phyloP scores from a whole-genome alignment of 768 basidiomycete genomes.

The Serendipita indica region DNA sequence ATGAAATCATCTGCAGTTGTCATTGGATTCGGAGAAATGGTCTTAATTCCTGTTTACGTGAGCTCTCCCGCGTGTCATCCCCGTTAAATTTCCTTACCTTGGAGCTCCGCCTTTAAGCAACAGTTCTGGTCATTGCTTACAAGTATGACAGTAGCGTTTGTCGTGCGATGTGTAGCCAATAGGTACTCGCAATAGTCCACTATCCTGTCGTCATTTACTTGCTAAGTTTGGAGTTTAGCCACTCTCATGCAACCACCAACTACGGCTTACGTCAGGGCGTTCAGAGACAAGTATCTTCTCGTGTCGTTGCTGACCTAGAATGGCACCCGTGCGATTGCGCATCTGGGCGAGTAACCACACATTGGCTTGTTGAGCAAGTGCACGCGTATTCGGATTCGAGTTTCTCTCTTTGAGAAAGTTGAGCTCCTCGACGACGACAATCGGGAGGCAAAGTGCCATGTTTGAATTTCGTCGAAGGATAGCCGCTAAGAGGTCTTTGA shows the following conservation, averaged over 20 bases:
- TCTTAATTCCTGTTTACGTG: constrained; percentile 2
- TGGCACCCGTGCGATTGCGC: constrained; percentile 31
- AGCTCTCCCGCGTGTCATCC: neutral
- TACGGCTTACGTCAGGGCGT: constrained; percentile 29
- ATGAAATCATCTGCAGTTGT: constrained; percentile 5
- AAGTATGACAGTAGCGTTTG: constrained; percentile 36
- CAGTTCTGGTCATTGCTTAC: constrained; percentile 60
- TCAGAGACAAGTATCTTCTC: constrained; percentile 49
- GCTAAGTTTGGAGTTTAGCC: constrained; percentile 23
- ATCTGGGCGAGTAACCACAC: constrained; percentile 51
- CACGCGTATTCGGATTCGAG: constrained; percentile 23
- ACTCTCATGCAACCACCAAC: constrained; percentile 5
- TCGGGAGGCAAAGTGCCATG: constrained; percentile 54
- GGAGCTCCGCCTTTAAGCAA: constrained; percentile 35
- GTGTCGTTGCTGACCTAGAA: constrained; percentile 49
- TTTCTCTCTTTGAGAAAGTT: constrained; percentile 29
- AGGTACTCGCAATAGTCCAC: constrained; percentile 64
- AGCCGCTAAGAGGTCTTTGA: constrained; percentile 51
- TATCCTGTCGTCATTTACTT: constrained; percentile 53
- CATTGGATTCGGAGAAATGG: constrained; percentile 8
- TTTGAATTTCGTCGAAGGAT: constrained; percentile 35
- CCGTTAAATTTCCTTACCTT: constrained; percentile 22
- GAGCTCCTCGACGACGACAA: constrained; percentile 60
- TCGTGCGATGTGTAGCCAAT: constrained; percentile 17
- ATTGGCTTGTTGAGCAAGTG: constrained; percentile 51